Percentiles rank a stretch among this genome's conserved stretches.
Evolutionary conservation across 345 rosid species (phyloP).

Genomic region (Pseudoturritis turrita): DNA sequence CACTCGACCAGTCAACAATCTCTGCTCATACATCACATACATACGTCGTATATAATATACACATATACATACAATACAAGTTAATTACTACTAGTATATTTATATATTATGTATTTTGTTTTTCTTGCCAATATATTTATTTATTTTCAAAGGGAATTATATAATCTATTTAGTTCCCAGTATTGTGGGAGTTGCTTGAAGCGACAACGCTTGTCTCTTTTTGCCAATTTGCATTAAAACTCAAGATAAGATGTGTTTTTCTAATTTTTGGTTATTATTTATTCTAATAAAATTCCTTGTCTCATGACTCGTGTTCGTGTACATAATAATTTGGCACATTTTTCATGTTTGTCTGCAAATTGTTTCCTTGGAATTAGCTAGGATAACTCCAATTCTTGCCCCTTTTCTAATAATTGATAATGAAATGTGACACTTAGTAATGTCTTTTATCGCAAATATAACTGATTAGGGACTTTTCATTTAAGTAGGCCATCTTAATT

Average conservation of each 20-base stretch:
- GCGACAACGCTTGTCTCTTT: slow-evolving; percentile 20
- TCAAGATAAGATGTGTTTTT: slow-evolving; percentile 21
- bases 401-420: not conserved
- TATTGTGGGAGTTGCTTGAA: slow-evolving; percentile 14
- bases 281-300: not conserved
- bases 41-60: not conserved
- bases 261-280: not conserved
- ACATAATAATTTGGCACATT: slow-evolving; percentile 24
- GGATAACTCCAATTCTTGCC: slow-evolving; percentile 2
- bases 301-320: slow-evolving; percentile 27
- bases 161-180: slow-evolving; percentile 6
- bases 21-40: slow-evolving; percentile 11
- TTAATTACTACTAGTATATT: no score
- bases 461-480: not conserved
- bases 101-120: not conserved
- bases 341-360: slow-evolving; percentile 23
- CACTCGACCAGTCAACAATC: slow-evolving; percentile 10
- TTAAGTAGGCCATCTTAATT: slow-evolving; percentile 1
- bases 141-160: not conserved
- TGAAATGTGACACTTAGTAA: not conserved
- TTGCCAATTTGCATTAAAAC: slow-evolving; percentile 8
- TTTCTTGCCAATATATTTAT: not conserved
- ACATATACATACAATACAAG: no score
- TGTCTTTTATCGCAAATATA: not conserved
- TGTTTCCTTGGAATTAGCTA: not conserved